A percentile compares a stretch with the other conserved stretches of the same genome.
phyloP scores from a whole-genome alignment of 305 asterid species.

The Solanum aculeatissimum region DNA sequence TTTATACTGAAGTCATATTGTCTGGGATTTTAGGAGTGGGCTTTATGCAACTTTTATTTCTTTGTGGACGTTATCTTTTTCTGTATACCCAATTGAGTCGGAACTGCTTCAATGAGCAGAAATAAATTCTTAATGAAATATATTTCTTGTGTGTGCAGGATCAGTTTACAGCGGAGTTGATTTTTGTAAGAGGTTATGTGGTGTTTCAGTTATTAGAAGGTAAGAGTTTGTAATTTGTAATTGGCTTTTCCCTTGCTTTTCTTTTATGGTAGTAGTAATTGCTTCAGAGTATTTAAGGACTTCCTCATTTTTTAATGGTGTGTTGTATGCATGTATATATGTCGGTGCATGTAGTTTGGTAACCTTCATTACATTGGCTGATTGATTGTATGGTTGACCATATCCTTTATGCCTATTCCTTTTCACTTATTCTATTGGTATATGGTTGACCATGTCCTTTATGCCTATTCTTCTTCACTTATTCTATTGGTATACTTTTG shows the following conservation, averaged over 20 bases:
- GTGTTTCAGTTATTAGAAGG: constrained; percentile 97
- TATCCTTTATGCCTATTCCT: background rate
- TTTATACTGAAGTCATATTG: background rate
- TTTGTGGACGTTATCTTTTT: background rate
- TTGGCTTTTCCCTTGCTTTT: background rate
- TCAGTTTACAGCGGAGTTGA: constrained; percentile 96
- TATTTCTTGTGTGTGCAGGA: constrained; percentile 38
- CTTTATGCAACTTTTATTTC: background rate
- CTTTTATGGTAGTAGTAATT: background rate
- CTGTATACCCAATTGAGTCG: background rate
- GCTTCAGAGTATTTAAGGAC: background rate
- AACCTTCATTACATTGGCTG: background rate
- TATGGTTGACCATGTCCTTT: background rate
- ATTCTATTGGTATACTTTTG: background rate
- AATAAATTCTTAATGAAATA: background rate
- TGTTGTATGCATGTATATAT: background rate
- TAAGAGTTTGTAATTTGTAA: constrained; percentile 1
- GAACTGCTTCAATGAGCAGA: background rate
- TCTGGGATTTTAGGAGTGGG: background rate
- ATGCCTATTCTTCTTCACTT: background rate
- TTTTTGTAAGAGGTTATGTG: constrained; percentile 95
- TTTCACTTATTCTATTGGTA: background rate
- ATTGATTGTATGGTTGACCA: background rate
- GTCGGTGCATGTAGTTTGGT: background rate
- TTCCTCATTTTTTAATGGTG: background rate